phyloP scores from a whole-genome alignment of 192 early-diverging fungal species.

The Entomortierella beljakovae region DNA sequence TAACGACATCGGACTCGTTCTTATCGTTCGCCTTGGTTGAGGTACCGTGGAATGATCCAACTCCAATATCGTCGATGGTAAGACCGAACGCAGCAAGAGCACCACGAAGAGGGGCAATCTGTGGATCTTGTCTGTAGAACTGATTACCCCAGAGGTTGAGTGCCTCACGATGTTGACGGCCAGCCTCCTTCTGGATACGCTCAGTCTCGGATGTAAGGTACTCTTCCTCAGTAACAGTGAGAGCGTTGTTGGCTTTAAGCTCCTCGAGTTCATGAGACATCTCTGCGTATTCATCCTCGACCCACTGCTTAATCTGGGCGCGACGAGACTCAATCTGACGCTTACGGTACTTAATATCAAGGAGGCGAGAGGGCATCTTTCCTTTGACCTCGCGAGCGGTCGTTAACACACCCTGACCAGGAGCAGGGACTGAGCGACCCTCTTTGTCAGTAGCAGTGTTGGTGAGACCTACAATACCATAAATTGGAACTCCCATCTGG shows the following conservation, averaged over 20 bases:
- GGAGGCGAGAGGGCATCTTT: slow-evolving; percentile 67
- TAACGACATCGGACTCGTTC: slow-evolving; percentile 90
- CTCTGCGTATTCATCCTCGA: slow-evolving; percentile 79
- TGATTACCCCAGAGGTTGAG: slow-evolving; percentile 81
- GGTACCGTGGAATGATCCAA: slow-evolving; percentile 97
- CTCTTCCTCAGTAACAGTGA: slow-evolving; percentile 58
- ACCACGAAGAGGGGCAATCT: slow-evolving; percentile 87
- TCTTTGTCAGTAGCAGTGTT: slow-evolving; percentile 96
- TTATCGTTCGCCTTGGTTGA: slow-evolving; percentile 95
- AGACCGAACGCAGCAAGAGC: slow-evolving; percentile 90
- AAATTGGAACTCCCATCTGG: slow-evolving; percentile 93
- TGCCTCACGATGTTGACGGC: slow-evolving; percentile 81
- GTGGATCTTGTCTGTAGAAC: slow-evolving; percentile 80
- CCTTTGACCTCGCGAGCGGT: slow-evolving; percentile 81
- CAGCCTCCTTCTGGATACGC: slow-evolving; percentile 69
- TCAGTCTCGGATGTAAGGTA: slow-evolving; percentile 57
- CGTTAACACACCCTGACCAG: slow-evolving; percentile 93
- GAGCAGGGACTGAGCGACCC: slow-evolving; percentile 93
- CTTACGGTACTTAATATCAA: slow-evolving; percentile 87
- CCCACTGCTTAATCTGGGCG: slow-evolving; percentile 83
- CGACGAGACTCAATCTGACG: slow-evolving; percentile 80
- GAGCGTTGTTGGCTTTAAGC: slow-evolving; percentile 57
- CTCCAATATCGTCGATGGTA: slow-evolving; percentile 91
- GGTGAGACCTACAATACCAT: slow-evolving; percentile 89
- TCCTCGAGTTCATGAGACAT: slow-evolving; percentile 75